Percentiles rank a stretch among this genome's conserved stretches.
Conservation (phyloP, 2,329 filamentous ascomycete species). For the Aspergillus quadricinctus region DNA sequence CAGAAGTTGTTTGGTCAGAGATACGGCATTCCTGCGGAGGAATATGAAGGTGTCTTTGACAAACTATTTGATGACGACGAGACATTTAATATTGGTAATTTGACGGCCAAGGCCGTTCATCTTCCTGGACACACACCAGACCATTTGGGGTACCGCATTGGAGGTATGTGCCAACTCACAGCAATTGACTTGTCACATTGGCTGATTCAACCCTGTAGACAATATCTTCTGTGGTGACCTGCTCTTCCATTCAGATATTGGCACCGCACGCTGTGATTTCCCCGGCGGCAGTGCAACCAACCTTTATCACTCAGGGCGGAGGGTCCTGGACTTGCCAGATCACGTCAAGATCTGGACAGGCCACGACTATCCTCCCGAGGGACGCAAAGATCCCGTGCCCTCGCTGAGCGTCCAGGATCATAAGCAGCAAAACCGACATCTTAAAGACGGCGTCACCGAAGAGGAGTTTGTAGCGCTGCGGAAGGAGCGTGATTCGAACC, state of each 20-base stretch:
- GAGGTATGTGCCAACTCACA: slow-evolving; percentile 23
- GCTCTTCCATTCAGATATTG: slow-evolving; percentile 51
- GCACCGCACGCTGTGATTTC: slow-evolving; percentile 53
- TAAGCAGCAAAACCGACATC: slow-evolving; percentile 45
- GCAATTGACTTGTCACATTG: background rate
- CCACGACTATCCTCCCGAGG: slow-evolving; percentile 50
- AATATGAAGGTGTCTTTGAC: slow-evolving; percentile 51
- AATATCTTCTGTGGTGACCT: slow-evolving; percentile 53
- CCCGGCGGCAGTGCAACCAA: slow-evolving; percentile 47
- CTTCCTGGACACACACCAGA: slow-evolving; percentile 62
- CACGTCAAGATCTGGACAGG: slow-evolving; percentile 51
- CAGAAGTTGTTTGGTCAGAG: slow-evolving; percentile 50
- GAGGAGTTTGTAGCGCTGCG: slow-evolving; percentile 46
- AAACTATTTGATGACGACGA: slow-evolving; percentile 54
- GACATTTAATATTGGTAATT: slow-evolving; percentile 47
- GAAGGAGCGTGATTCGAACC: slow-evolving; percentile 39
- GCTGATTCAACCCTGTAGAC: slow-evolving; percentile 25
- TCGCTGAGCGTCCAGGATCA: slow-evolving; percentile 48
- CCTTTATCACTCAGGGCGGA: slow-evolving; percentile 44
- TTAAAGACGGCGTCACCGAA: slow-evolving; percentile 40
- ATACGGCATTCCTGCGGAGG: slow-evolving; percentile 46
- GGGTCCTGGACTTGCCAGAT: slow-evolving; percentile 41
- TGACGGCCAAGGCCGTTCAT: slow-evolving; percentile 50
- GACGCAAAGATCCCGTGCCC: slow-evolving; percentile 32
- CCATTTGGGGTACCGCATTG: slow-evolving; percentile 58